These are phyloP conservation scores for Erodium maritimum DNA, from an alignment of 345 rosid genomes.

Conservation along the genomic window DNA sequence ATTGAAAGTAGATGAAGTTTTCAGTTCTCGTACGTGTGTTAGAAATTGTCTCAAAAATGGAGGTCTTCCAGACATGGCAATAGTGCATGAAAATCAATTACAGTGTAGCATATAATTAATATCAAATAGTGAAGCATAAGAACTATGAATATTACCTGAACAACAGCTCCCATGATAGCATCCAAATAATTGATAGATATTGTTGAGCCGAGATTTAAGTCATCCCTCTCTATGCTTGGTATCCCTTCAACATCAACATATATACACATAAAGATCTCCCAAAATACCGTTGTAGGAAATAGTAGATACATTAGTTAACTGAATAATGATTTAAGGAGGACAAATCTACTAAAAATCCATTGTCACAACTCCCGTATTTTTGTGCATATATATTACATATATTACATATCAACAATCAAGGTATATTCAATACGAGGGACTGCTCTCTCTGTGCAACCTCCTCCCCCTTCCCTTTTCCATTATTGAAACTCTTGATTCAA, in stretches of 20 bases:
- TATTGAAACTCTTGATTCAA: no score
- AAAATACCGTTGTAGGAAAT: constrained; percentile 59
- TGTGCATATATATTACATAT: no score
- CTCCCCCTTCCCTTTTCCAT: no score
- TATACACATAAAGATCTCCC: constrained; percentile 83
- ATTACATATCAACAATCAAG: no score
- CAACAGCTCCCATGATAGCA: constrained; percentile 76
- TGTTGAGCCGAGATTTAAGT: constrained; percentile 71
- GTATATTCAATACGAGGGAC: no score
- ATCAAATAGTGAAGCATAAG: constrained; percentile 1
- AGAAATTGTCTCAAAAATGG: not conserved
- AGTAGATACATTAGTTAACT: constrained; percentile 1
- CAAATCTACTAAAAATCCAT: no score
- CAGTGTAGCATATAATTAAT: not conserved
- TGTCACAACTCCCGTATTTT: no score
- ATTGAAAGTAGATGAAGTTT: not conserved
- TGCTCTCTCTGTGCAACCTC: no score
- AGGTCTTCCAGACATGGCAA: not conserved
- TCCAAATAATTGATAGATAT: constrained; percentile 72
- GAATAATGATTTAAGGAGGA: not conserved
- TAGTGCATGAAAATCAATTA: no score
- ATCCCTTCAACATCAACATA: constrained; percentile 77
- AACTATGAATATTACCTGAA: constrained; percentile 39
- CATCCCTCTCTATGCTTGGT: constrained; percentile 82
- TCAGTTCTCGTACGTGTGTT: no score